A percentile compares a stretch with the other conserved stretches of the same genome.
Conservation (phyloP, 2,329 filamentous ascomycete genomes). For the Elsinoe arachidis region DNA sequence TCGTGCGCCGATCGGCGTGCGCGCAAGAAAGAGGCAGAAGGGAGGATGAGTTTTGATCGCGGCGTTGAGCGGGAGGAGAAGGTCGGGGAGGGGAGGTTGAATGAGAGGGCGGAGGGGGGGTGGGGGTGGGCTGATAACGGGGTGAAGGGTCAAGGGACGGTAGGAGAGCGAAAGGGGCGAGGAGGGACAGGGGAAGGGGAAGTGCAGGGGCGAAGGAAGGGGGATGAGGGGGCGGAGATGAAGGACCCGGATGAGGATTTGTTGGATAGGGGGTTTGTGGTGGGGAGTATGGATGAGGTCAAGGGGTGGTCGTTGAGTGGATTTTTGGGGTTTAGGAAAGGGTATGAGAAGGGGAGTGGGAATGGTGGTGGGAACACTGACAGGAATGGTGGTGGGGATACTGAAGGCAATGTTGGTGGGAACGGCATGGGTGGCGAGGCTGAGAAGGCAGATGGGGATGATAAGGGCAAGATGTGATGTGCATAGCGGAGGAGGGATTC, state of each 20-base stretch:
- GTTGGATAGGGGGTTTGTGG: too few relatives aligned
- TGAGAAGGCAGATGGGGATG: not conserved
- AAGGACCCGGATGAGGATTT: not conserved
- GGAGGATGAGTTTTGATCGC: too few relatives aligned
- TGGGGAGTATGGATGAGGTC: not conserved
- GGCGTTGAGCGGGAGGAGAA: too few relatives aligned
- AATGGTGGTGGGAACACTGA: not conserved
- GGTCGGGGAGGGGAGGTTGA: too few relatives aligned
- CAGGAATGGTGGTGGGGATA: not conserved
- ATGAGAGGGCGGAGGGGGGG: too few relatives aligned
- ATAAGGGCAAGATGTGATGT: not conserved
- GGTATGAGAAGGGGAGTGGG: not conserved
- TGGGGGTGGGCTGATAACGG: not conserved
- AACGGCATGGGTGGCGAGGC: not conserved
- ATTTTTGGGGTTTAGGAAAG: not conserved
- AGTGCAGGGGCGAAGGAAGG: not conserved
- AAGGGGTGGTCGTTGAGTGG: not conserved
- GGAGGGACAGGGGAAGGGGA: not conserved
- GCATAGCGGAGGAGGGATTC: not conserved
- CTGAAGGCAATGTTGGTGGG: not conserved
- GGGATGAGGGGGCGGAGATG: not conserved
- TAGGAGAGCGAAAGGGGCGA: not conserved
- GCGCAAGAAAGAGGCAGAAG: too few relatives aligned
- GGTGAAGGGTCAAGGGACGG: not conserved
- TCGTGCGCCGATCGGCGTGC: too few relatives aligned